Evolutionary conservation across 164 flowering plant genomes (phyloP), one percentile per base, ranked within the genome.

Genomic region (Magnolia changhungtana): DNA sequence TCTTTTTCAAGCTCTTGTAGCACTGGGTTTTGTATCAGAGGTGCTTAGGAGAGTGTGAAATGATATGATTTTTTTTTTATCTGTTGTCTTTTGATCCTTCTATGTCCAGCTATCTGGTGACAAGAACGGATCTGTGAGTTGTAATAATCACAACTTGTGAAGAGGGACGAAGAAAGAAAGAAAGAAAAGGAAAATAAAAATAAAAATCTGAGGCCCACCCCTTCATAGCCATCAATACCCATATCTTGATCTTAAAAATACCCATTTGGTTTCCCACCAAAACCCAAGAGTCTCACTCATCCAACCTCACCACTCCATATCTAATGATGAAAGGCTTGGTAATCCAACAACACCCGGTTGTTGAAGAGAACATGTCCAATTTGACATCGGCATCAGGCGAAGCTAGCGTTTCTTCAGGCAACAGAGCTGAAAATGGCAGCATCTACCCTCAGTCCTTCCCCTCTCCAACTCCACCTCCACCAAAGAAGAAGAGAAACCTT

Each of bases 331-430:
- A 83, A 76, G 85, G 84, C 24, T 75, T 83, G 73, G 69, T 75
- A 51, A 67, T 81, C 64, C 87, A 86, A 63, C 84, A 80, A 66
- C 82, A 82, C 20, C 61, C 61, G 6, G 73, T 77, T 51, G 20
- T 76, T 67, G 91, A 91, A 59, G 91, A 90, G 61, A 93, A 88
- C 77, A 87, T 91, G 93, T 93, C 95, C 5, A 93, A 91, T 85
- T 82, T 93, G 77, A 93, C 96, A 45, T 88, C 91, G 16, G 89
- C 92, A 51, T 89, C 93, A 64, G 88, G 88, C 65, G 93, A 86
- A 83, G 91, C 90, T 14, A 88, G 91, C 82, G 88, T 73, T 31
- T 90, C 94, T 78, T 88, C 96, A 20, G 83, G 83, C 66, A 88
- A 82, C 72, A 82, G 82, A 78, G 78, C 80, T 75, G 86, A 86